Evolutionary conservation across 140 eudicot species (phyloP).

Genomic region (Stevia rebaudiana): DNA sequence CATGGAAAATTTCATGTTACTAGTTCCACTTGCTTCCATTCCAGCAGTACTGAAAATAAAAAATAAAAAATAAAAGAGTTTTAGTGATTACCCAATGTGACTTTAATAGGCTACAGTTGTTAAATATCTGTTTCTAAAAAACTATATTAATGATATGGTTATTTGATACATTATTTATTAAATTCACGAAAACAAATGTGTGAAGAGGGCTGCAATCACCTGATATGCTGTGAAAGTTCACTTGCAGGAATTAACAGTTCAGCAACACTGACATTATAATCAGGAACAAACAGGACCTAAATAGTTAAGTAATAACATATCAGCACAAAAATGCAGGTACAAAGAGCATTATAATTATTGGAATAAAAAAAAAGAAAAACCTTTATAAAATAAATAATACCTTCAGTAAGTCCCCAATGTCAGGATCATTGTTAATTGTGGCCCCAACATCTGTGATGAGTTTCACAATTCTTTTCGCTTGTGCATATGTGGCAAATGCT

Average conservation of each 20-base stretch:
- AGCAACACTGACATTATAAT: conserved; percentile 94
- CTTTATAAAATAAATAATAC: conserved; percentile 23
- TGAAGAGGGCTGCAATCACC: conserved; percentile 39
- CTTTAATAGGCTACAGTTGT: background rate
- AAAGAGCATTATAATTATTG: background rate
- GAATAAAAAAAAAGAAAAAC: background rate
- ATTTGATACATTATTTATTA: background rate
- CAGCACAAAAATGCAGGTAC: conserved; percentile 9
- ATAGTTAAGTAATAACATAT: conserved; percentile 9
- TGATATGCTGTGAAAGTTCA: conserved; percentile 95
- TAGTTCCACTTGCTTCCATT: conserved; percentile 99
- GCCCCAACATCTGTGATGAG: conserved; percentile 91
- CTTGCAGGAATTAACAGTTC: conserved; percentile 89
- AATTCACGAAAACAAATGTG: background rate
- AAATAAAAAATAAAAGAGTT: no score
- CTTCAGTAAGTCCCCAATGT: conserved; percentile 84
- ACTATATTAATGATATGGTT: background rate
- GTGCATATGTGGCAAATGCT: conserved; percentile 97
- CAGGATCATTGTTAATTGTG: conserved; percentile 80
- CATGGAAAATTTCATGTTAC: conserved; percentile 97
- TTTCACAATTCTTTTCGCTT: conserved; percentile 96
- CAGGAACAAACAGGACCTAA: conserved; percentile 95
- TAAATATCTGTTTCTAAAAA: background rate
- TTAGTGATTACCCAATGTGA: background rate
- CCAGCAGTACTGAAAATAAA: conserved; percentile 98